Conservation (phyloP, 2,329 filamentous ascomycete species). For the Metarhizium album region DNA sequence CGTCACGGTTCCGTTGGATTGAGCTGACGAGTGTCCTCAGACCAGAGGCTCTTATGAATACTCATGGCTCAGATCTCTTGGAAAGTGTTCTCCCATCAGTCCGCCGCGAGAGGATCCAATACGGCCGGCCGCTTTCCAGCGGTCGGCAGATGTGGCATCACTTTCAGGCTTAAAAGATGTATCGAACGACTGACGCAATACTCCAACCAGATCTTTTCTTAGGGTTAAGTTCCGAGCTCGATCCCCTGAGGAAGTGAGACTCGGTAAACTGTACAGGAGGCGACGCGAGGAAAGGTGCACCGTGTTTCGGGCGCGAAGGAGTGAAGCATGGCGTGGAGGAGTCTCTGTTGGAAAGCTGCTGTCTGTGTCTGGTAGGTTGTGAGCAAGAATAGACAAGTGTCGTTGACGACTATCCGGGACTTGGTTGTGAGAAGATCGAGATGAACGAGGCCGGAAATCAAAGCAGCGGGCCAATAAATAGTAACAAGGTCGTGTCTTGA, state of each 20-base stretch:
- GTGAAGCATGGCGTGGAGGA: slow-evolving; percentile 9
- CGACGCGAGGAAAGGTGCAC: slow-evolving; percentile 43
- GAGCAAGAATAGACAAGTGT: background rate
- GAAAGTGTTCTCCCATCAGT: slow-evolving; percentile 34
- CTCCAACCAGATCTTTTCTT: slow-evolving; percentile 63
- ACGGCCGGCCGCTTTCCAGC: slow-evolving; percentile 40
- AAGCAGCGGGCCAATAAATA: background rate
- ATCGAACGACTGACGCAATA: slow-evolving; percentile 63
- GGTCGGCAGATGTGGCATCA: slow-evolving; percentile 24
- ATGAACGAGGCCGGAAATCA: too few species aligned
- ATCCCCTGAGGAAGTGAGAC: slow-evolving; percentile 42
- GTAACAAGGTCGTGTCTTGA: background rate
- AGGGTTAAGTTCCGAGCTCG: slow-evolving; percentile 92
- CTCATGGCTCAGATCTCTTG: slow-evolving; percentile 61
- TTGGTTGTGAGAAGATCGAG: too few species aligned
- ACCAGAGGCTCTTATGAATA: slow-evolving; percentile 63
- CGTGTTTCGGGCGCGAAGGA: slow-evolving; percentile 31
- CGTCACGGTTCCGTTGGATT: slow-evolving; percentile 51
- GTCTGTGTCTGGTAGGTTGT: background rate
- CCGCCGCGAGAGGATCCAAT: slow-evolving; percentile 24
- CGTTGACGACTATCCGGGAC: too few species aligned
- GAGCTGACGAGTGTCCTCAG: slow-evolving; percentile 65
- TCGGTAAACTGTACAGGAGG: slow-evolving; percentile 74
- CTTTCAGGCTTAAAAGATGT: slow-evolving; percentile 49
- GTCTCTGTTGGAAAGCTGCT: background rate